Evolutionary conservation across 495 filamentous ascomycete genomes (phyloP).

Genomic region (Tuber melanosporum): DNA sequence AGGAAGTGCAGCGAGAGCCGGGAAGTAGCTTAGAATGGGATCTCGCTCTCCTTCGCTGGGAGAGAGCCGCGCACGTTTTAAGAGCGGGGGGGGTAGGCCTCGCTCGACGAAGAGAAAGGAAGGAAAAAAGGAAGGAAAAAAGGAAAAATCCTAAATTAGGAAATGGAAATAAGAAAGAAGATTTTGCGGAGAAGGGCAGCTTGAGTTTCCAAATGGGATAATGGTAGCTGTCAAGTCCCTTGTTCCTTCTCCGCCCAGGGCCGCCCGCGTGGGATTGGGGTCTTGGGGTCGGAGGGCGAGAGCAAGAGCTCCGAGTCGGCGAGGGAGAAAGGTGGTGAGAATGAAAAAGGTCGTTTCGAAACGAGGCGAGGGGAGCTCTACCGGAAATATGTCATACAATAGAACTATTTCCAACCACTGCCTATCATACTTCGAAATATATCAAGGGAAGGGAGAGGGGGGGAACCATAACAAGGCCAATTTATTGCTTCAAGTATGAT

Average conservation of each 20-base stretch:
- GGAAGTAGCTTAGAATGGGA: neutral
- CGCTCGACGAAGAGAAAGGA: neutral
- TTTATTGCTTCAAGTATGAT: neutral
- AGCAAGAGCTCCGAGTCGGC: neutral
- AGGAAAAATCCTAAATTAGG: neutral
- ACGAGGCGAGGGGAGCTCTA: conserved; percentile 1
- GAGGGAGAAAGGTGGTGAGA: neutral
- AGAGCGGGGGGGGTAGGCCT: neutral
- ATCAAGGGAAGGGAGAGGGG: neutral
- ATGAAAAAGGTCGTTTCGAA: neutral
- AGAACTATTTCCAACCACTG: neutral
- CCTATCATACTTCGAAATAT: neutral
- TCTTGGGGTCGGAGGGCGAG: neutral
- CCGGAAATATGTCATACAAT: neutral
- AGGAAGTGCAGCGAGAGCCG: conserved; percentile 4
- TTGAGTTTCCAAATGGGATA: neutral
- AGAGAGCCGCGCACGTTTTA: conserved; percentile 21
- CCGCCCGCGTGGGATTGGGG: neutral
- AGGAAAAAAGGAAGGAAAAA: conserved; percentile 5
- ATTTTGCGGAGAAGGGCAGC: conserved; percentile 3
- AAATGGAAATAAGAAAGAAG: conserved; percentile 6
- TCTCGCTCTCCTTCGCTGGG: conserved; percentile 11
- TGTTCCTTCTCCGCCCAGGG: conserved; percentile 1
- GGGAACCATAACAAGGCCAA: neutral
- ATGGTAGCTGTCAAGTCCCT: neutral